Evolutionary conservation across 1,284 basidiomycete species (phyloP), one percentile per base, ranked within the genome.

Genomic region (Ganoderma leucocontextum): DNA sequence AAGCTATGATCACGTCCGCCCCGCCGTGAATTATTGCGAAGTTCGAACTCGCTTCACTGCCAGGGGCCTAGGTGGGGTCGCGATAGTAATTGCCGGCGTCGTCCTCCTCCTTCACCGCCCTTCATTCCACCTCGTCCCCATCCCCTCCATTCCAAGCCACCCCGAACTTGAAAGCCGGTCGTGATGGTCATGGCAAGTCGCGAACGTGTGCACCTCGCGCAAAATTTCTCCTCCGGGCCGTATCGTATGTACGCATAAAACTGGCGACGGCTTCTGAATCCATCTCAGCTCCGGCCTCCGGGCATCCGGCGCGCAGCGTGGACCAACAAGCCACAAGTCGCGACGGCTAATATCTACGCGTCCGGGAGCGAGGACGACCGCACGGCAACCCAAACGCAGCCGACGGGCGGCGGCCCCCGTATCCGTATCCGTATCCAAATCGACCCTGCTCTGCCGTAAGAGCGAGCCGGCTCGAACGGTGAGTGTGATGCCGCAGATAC

Each of bases 61-160:
- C 47, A 13, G n/a, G n/a, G n/a, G 12, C 29, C 29, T 17, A 17
- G 17, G n/a, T 3, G 5, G 47, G 2, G 22, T 25, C 22, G 2
- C 47, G 12, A 49, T 4, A 13, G 47, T 13, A 49, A 19, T 25
- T 62, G 68, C 65, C 65, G 64, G 64, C 64, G n/a, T n/a, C n/a
- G n/a, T n/a, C n/a, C n/a, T n/a, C n/a, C 42, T 52, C 59, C 66
- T 67, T 64, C 66, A 64, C 62, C 19, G 6, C 17, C 58, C 38
- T 15, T 25, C 47, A 49, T 38, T 39, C 58, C 38, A 17, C 38
- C 38, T 19, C 15, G 1, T 5, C 36, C 17, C 19, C 22, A 9
- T 4, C 13, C 38, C 58, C 38, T 0, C 15, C 22, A 49, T 38
- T 19, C 38, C 38, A 41, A 25, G 12, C 57, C 57, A 25, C 9